A percentile compares a stretch with the other conserved stretches of the same genome.
These are phyloP conservation scores for Vaccinium vitisidaea DNA, from an alignment of 148 eudicot species.

Conservation along the genomic window DNA sequence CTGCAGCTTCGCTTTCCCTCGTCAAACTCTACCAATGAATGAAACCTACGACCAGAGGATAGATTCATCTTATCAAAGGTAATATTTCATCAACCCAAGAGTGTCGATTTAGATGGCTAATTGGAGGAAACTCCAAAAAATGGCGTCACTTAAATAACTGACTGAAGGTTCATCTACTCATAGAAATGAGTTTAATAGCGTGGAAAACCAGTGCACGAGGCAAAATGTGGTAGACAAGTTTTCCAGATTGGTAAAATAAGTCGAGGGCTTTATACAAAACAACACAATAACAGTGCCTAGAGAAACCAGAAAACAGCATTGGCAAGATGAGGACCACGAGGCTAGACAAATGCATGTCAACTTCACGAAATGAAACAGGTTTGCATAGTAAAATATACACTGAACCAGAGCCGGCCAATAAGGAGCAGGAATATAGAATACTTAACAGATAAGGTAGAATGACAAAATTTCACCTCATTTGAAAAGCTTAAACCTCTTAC, in stretches of 20 bases:
- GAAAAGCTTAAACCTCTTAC: conserved; percentile 25
- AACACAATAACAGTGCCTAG: neutral
- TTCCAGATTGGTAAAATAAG: neutral
- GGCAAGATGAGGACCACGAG: neutral
- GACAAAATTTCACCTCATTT: neutral
- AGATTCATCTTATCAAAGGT: neutral
- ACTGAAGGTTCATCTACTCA: neutral
- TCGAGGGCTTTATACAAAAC: neutral
- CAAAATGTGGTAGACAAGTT: neutral
- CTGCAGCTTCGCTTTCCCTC: conserved; percentile 73
- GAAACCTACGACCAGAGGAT: conserved; percentile 53
- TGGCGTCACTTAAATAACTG: neutral
- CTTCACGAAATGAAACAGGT: neutral
- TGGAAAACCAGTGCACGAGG: neutral
- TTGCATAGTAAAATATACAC: neutral
- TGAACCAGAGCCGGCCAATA: neutral
- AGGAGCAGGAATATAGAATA: neutral
- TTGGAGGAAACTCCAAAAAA: neutral
- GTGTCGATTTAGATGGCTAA: neutral
- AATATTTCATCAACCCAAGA: neutral
- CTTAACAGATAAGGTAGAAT: neutral
- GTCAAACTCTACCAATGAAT: conserved; percentile 63
- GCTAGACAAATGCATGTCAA: neutral
- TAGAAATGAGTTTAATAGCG: neutral
- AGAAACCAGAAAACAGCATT: neutral